Percentiles rank a stretch among this genome's conserved stretches.
Evolutionary conservation across 129 eudicot genomes (phyloP).

Genomic region (Centaurea solstitialis): DNA sequence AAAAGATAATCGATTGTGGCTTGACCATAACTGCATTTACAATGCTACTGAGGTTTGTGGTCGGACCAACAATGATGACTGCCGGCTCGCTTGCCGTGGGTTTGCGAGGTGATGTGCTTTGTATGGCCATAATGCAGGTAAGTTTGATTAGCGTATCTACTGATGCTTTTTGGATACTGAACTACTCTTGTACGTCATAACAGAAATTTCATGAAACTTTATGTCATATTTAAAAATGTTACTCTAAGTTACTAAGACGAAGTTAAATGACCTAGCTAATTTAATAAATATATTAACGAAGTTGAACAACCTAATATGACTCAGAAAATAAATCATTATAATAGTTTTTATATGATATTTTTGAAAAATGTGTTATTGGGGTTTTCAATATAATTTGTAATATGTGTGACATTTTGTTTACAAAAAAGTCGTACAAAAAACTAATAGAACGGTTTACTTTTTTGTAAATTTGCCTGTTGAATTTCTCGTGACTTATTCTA

Average conservation of each 20-base stretch:
- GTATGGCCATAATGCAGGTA: conserved; percentile 67
- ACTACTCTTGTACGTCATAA: neutral
- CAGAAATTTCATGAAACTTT: neutral
- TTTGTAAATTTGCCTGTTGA: neutral
- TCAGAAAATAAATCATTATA: neutral
- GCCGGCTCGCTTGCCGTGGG: conserved; percentile 47
- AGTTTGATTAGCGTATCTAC: neutral
- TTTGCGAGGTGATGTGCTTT: conserved; percentile 49
- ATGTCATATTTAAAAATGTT: no score
- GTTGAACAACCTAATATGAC: neutral
- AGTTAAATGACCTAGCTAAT: neutral
- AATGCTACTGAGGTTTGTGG: conserved; percentile 58
- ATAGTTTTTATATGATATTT: no score
- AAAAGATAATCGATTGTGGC: conserved; percentile 68
- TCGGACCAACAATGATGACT: conserved; percentile 50
- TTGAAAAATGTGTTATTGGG: neutral
- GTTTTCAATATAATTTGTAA: no score
- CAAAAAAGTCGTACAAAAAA: neutral
- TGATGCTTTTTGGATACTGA: neutral
- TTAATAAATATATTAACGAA: neutral
- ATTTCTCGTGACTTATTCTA: neutral
- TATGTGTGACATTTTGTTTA: no score
- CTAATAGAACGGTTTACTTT: neutral
- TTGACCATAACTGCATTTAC: conserved; percentile 39
- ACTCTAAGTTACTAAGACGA: neutral